phyloP scores from a whole-genome alignment of 129 eudicot species.

The Gnaphalium uliginosum region DNA sequence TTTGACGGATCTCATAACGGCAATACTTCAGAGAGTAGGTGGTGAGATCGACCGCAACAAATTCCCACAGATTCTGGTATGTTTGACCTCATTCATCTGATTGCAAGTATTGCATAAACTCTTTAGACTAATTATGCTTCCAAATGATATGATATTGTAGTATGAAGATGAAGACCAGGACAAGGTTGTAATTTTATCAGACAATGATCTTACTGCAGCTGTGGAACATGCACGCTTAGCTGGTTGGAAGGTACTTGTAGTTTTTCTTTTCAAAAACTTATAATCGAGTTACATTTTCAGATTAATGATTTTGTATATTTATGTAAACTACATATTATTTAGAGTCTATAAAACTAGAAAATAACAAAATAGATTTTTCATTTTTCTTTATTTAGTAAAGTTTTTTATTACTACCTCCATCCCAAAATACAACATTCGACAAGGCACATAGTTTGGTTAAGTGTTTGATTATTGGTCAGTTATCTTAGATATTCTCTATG shows the following conservation, averaged over 20 bases:
- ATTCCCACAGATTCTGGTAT: constrained; percentile 94
- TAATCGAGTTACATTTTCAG: too few species aligned
- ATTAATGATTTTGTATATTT: too few species aligned
- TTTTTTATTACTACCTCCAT: background rate
- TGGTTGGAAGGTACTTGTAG: constrained; percentile 76
- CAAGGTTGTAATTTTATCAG: constrained; percentile 72
- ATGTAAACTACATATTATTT: too few species aligned
- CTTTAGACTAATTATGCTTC: background rate
- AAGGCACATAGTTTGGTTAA: background rate
- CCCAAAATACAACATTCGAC: background rate
- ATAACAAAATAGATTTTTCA: too few species aligned
- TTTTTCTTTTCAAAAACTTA: background rate
- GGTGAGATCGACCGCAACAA: constrained; percentile 81
- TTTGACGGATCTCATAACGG: constrained; percentile 77
- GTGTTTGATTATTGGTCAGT: background rate
- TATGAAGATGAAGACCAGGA: constrained; percentile 94
- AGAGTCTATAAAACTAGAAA: too few species aligned
- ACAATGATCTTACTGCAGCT: constrained; percentile 85
- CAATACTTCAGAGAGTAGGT: constrained; percentile 85
- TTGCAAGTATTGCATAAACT: background rate
- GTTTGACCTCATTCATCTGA: constrained; percentile 7
- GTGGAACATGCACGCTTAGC: constrained; percentile 82
- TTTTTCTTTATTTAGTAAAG: too few species aligned
- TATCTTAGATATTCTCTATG: background rate
- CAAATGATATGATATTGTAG: constrained; percentile 41